A percentile compares a stretch with the other conserved stretches of the same genome.
These are phyloP conservation scores for Rhodotorula glutinis DNA, from an alignment of 1,284 basidiomycete species.

Conservation along the genomic window DNA sequence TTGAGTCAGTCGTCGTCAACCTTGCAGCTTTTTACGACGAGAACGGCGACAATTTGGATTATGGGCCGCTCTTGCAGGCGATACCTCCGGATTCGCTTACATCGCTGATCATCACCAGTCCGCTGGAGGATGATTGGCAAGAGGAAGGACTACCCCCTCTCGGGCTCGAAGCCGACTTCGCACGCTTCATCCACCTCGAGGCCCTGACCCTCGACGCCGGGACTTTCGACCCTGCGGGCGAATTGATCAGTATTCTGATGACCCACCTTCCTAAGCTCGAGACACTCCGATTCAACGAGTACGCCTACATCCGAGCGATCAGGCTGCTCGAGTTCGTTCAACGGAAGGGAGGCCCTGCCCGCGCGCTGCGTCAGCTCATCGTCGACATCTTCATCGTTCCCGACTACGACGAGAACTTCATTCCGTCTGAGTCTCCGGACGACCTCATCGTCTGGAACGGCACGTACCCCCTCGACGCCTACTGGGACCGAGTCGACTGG, in stretches of 20 bases:
- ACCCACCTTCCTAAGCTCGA: neutral
- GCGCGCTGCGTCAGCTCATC: neutral
- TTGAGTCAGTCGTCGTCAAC: no score
- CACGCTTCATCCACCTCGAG: neutral
- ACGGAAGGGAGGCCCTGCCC: neutral
- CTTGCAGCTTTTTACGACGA: no score
- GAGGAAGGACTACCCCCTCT: neutral
- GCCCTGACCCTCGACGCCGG: neutral
- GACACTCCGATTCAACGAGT: neutral
- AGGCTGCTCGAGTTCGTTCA: neutral
- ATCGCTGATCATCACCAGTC: neutral
- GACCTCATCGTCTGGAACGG: neutral
- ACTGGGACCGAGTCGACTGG: neutral
- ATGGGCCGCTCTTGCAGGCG: no score
- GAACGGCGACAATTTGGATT: no score
- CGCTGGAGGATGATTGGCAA: neutral
- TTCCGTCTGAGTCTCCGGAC: neutral
- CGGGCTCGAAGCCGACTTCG: neutral
- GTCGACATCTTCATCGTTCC: neutral
- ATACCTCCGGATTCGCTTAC: no score
- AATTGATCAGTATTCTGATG: conserved; percentile 4
- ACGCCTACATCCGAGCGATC: neutral
- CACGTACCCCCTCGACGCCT: neutral
- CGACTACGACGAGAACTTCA: neutral
- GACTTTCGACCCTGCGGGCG: neutral